Percentiles rank a stretch among this genome's conserved stretches.
Evolutionary conservation across 768 basidiomycete genomes (phyloP).

Genomic region (Mycena filopes): DNA sequence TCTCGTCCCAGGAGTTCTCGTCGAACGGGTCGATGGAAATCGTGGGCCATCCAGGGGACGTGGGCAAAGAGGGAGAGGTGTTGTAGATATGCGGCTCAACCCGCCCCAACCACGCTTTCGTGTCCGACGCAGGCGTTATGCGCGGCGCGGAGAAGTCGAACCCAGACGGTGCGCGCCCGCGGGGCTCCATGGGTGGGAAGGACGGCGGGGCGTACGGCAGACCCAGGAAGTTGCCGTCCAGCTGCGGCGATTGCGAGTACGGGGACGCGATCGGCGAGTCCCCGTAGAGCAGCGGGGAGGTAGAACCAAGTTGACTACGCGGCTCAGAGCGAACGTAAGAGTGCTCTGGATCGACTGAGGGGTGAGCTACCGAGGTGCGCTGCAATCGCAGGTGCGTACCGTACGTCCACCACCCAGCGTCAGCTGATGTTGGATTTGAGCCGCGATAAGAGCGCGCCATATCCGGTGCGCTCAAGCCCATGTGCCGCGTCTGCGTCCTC

Average conservation of each 20-base stretch:
- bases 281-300: background rate
- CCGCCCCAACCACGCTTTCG: background rate
- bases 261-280: background rate
- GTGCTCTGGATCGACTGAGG: background rate
- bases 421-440: background rate
- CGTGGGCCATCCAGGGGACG: slow-evolving; percentile 8
- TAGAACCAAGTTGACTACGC: no score
- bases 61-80: background rate
- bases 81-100: slow-evolving; percentile 8
- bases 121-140: background rate
- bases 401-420: slow-evolving; percentile 2
- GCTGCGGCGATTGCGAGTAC: slow-evolving; percentile 1
- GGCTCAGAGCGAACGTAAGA: slow-evolving; percentile 1
- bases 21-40: slow-evolving; percentile 7
- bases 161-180: background rate
- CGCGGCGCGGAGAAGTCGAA: background rate
- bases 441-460: background rate
- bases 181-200: background rate
- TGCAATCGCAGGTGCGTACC: background rate
- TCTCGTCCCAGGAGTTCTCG: slow-evolving; percentile 14
- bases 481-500: background rate
- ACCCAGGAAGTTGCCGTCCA: background rate
- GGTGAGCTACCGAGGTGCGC: background rate
- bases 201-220: slow-evolving; percentile 1
- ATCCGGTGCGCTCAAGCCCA: background rate